phyloP scores from a whole-genome alignment of 2,329 filamentous ascomycete genomes.

The Hypoxylon sp. region DNA sequence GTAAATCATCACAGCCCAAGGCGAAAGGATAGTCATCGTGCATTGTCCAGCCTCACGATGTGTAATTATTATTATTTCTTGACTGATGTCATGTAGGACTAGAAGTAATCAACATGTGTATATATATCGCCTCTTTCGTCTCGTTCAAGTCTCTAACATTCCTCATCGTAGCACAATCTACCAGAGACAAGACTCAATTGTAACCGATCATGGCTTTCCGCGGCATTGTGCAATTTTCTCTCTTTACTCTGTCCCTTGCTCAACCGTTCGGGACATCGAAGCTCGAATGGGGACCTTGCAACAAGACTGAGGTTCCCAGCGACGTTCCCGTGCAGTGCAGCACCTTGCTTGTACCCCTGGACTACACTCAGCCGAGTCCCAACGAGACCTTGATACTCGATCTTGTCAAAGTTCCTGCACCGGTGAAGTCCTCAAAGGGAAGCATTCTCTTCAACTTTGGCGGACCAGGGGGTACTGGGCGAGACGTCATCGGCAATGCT shows the following conservation, averaged over 20 bases:
- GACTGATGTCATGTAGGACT: too few relatives aligned
- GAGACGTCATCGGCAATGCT: slow-evolving; percentile 15
- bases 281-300: slow-evolving; percentile 39
- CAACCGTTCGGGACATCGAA: slow-evolving; percentile 11
- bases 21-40: not conserved
- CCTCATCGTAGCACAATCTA: slow-evolving; percentile 5
- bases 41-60: slow-evolving; percentile 8
- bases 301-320: slow-evolving; percentile 30
- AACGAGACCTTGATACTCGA: slow-evolving; percentile 45
- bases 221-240: slow-evolving; percentile 6
- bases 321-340: slow-evolving; percentile 47
- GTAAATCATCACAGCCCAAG: not conserved
- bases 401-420: slow-evolving; percentile 46
- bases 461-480: slow-evolving; percentile 45
- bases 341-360: slow-evolving; percentile 51
- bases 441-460: slow-evolving; percentile 53
- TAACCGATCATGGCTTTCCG: too few relatives aligned
- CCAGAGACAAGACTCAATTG: too few relatives aligned
- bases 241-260: slow-evolving; percentile 19
- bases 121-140: slow-evolving; percentile 11
- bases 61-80: slow-evolving; percentile 10
- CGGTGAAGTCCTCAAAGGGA: slow-evolving; percentile 45
- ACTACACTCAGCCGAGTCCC: slow-evolving; percentile 47
- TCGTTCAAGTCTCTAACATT: not conserved
- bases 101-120: too few relatives aligned